These are phyloP conservation scores for Spathaspora passalidarum DNA, from an alignment of 805 yeast species.

Conservation along the genomic window DNA sequence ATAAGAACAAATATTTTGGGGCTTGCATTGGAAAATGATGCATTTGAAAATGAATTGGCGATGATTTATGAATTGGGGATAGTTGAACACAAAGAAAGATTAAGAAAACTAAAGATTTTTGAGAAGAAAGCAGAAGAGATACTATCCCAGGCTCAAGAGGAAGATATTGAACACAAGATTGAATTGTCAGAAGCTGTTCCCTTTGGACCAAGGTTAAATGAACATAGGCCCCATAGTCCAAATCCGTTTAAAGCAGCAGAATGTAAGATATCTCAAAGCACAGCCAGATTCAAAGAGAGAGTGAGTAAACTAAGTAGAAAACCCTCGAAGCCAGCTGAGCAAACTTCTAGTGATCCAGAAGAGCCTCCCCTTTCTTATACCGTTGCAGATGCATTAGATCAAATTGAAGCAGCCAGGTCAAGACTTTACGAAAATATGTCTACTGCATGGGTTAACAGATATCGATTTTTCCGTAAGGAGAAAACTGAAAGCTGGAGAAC, in stretches of 20 bases:
- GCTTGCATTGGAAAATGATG: slow-evolving; percentile 79
- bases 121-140: slow-evolving; percentile 25
- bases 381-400: slow-evolving; percentile 23
- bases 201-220: neutral
- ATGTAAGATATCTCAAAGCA: neutral
- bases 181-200: slow-evolving; percentile 9
- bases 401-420: slow-evolving; percentile 24
- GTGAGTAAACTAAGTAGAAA: neutral
- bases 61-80: slow-evolving; percentile 63
- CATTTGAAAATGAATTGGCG: slow-evolving; percentile 75
- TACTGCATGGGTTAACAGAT: slow-evolving; percentile 33
- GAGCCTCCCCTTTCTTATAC: neutral
- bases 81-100: slow-evolving; percentile 60
- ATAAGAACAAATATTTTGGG: slow-evolving; percentile 55
- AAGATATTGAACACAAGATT: slow-evolving; percentile 8
- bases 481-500: slow-evolving; percentile 24
- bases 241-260: neutral
- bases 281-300: neutral
- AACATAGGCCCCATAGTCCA: neutral
- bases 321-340: neutral
- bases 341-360: neutral
- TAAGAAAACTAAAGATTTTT: slow-evolving; percentile 44
- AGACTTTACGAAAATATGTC: slow-evolving; percentile 25
- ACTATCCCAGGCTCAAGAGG: slow-evolving; percentile 14
- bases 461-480: slow-evolving; percentile 20